phyloP scores from a whole-genome alignment of 2,329 filamentous ascomycete species.

The Ascochyta koolunga region DNA sequence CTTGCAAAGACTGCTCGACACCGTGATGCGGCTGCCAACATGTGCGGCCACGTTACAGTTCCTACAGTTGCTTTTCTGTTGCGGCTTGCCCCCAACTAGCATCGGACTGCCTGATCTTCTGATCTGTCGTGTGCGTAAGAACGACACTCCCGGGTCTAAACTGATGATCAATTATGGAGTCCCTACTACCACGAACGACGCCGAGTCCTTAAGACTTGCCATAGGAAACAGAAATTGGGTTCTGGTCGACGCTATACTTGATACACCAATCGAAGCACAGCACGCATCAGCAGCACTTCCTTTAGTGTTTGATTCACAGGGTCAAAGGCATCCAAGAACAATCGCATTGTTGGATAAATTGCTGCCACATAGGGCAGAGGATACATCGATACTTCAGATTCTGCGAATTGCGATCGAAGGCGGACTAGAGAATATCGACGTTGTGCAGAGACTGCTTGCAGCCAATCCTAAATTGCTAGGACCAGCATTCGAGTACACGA shows the following conservation, averaged over 20 bases:
- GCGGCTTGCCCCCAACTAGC: slow-evolving; percentile 37
- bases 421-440: slow-evolving; percentile 39
- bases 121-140: slow-evolving; percentile 34
- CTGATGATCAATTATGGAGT: slow-evolving; percentile 39
- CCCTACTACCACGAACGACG: slow-evolving; percentile 35
- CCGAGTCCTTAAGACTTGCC: slow-evolving; percentile 38
- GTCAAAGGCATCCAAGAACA: slow-evolving; percentile 29
- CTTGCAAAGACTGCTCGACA: slow-evolving; percentile 38
- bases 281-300: slow-evolving; percentile 41
- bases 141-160: slow-evolving; percentile 36
- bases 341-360: slow-evolving; percentile 37
- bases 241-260: slow-evolving; percentile 34
- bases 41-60: slow-evolving; percentile 36
- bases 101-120: slow-evolving; percentile 38
- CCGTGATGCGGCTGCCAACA: slow-evolving; percentile 37
- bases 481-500: slow-evolving; percentile 35
- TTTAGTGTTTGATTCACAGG: slow-evolving; percentile 33
- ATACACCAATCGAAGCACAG: slow-evolving; percentile 30
- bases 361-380: slow-evolving; percentile 31
- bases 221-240: slow-evolving; percentile 38
- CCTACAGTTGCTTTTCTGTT: slow-evolving; percentile 43
- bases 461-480: slow-evolving; percentile 30
- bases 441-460: slow-evolving; percentile 36
- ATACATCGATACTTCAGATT: slow-evolving; percentile 26
- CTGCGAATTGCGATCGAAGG: slow-evolving; percentile 38